A percentile compares a stretch with the other conserved stretches of the same genome.
Evolutionary conservation across 2,329 filamentous ascomycete genomes (phyloP).

Genomic region (Lecanoromycetidae sp.): DNA sequence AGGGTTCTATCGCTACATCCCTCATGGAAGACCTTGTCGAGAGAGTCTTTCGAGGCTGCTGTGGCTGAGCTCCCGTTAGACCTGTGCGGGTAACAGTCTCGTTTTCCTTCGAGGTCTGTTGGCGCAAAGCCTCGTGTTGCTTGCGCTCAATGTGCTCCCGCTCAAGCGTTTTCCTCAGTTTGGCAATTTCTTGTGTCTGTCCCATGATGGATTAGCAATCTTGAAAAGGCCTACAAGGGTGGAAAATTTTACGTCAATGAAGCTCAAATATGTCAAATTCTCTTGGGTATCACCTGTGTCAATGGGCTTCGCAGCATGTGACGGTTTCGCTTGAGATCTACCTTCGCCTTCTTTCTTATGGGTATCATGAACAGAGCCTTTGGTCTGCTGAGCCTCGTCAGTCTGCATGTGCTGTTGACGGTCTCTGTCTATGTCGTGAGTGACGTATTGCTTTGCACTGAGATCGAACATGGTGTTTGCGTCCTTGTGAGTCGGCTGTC

Average conservation of each 20-base stretch:
- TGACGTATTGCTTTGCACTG: background rate
- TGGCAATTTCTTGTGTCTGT: constrained; percentile 36
- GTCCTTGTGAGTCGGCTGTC: background rate
- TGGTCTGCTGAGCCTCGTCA: background rate
- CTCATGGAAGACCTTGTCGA: constrained; percentile 37
- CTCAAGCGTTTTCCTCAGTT: constrained; percentile 43
- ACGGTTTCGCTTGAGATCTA: constrained; percentile 20
- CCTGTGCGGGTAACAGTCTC: background rate
- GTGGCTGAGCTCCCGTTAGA: background rate
- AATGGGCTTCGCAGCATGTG: constrained; percentile 16
- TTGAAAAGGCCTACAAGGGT: background rate
- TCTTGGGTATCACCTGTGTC: constrained; percentile 16
- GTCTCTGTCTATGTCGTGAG: background rate
- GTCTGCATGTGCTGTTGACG: background rate
- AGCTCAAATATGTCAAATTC: constrained; percentile 43
- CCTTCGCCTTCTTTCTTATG: constrained; percentile 21
- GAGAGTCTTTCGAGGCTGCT: no score
- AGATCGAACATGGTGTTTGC: constrained; percentile 7
- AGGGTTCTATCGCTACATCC: constrained; percentile 31
- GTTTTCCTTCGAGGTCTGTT: background rate
- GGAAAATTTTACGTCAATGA: constrained; percentile 30
- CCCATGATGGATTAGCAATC: background rate
- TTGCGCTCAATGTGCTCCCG: constrained; percentile 39
- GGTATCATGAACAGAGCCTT: background rate
- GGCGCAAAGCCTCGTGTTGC: constrained; percentile 25